Conservation (phyloP, 1,284 basidiomycete species). For the Puccinia horiana region DNA sequence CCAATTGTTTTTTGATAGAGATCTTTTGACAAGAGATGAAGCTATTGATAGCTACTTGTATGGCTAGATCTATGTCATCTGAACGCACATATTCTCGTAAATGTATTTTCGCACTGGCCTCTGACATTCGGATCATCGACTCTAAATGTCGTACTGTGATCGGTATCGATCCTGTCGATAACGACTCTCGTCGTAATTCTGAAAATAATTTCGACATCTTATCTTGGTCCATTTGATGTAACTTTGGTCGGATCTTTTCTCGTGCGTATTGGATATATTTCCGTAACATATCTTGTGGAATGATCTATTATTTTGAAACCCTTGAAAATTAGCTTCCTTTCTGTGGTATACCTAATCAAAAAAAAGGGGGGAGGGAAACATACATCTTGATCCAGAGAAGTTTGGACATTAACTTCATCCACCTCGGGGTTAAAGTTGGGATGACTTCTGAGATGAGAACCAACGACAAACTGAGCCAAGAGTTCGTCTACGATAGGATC, state of each 20-base stretch:
- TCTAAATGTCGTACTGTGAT: constrained; percentile 98
- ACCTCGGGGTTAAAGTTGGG: constrained; percentile 67
- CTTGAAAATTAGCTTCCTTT: neutral
- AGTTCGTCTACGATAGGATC: constrained; percentile 92
- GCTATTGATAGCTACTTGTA: constrained; percentile 99
- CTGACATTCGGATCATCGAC: constrained; percentile 97
- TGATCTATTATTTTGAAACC: too few species aligned
- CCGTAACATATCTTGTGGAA: constrained; percentile 92
- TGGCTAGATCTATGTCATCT: constrained; percentile 94
- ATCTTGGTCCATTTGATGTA: constrained; percentile 24
- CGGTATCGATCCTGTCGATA: constrained; percentile 76
- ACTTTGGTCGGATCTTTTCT: constrained; percentile 64
- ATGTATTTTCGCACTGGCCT: constrained; percentile 94
- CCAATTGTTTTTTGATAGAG: constrained; percentile 80
- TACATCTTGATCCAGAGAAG: constrained; percentile 39
- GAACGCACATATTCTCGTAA: constrained; percentile 90
- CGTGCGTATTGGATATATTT: constrained; percentile 99
- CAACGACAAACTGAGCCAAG: constrained; percentile 74
- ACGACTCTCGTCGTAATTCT: constrained; percentile 88
- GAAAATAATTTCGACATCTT: constrained; percentile 71
- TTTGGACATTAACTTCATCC: constrained; percentile 76
- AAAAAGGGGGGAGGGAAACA: neutral
- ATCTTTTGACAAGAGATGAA: constrained; percentile 82
- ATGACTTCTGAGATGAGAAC: neutral
- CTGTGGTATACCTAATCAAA: constrained; percentile 57